Conservation (phyloP, 192 early-diverging fungal species). For the Jimgerdemannia flammicorona region DNA sequence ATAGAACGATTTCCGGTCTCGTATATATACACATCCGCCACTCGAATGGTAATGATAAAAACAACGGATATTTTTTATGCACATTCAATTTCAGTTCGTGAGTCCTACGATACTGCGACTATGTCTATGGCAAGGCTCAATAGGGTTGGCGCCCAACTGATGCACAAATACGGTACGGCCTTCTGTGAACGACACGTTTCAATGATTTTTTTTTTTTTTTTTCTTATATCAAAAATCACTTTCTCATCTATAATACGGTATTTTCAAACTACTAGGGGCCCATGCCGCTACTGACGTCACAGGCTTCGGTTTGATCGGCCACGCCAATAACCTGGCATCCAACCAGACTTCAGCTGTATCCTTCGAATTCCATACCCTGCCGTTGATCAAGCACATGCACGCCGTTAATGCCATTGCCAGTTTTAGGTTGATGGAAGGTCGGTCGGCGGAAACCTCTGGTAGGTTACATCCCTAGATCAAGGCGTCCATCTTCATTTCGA, state of each 20-base stretch:
- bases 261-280: background rate
- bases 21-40: background rate
- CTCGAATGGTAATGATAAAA: too few relatives aligned
- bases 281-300: conserved; percentile 5
- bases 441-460: conserved; percentile 1
- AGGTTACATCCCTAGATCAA: background rate
- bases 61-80: too few relatives aligned
- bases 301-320: conserved; percentile 3
- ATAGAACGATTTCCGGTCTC: background rate
- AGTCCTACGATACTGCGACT: background rate
- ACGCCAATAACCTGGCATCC: conserved; percentile 1
- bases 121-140: conserved; percentile 1
- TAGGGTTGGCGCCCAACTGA: background rate
- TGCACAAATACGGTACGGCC: conserved; percentile 1
- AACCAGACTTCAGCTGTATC: background rate
- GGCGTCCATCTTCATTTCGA: too few relatives aligned
- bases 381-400: conserved; percentile 1
- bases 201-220: background rate
- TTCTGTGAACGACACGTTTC: background rate
- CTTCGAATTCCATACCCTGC: conserved; percentile 1
- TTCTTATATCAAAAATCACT: background rate
- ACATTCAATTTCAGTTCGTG: conserved; percentile 1
- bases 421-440: background rate
- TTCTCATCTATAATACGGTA: background rate
- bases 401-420: background rate